phyloP scores from a whole-genome alignment of 1,139 yeast genomes.

The Pichia cactophila region DNA sequence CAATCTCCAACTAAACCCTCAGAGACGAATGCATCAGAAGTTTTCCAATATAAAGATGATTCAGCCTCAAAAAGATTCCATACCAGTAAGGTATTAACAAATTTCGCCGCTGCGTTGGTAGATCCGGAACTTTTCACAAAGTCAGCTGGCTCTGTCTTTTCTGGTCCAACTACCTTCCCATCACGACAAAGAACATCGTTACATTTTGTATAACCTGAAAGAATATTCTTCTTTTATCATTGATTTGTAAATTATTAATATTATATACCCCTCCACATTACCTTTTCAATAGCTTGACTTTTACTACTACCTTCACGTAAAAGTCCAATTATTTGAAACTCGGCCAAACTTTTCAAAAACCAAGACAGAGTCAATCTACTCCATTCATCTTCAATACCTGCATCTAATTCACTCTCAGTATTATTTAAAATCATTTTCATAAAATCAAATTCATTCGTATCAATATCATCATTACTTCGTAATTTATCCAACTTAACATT shows the following conservation, averaged over 20 bases:
- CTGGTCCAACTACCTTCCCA: constrained; percentile 1
- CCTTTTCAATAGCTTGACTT: constrained; percentile 48
- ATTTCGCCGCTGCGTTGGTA: constrained; percentile 3
- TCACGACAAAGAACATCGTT: constrained; percentile 22
- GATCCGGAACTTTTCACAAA: constrained; percentile 8
- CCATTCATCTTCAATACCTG: constrained; percentile 35
- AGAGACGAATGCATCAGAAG: constrained; percentile 1
- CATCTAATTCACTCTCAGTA: constrained; percentile 20
- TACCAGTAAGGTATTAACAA: neutral
- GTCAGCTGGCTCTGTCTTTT: constrained; percentile 7
- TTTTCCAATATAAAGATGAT: neutral
- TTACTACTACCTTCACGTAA: constrained; percentile 41
- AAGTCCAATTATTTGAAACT: constrained; percentile 47
- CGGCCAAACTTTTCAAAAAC: constrained; percentile 52
- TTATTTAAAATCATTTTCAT: constrained; percentile 7
- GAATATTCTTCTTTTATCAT: neutral
- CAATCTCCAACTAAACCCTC: constrained; percentile 2
- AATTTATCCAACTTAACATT: constrained; percentile 17
- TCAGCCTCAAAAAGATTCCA: neutral
- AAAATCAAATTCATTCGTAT: constrained; percentile 1
- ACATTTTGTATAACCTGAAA: constrained; percentile 16
- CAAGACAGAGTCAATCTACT: constrained; percentile 43
- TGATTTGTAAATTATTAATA: neutral
- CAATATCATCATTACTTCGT: constrained; percentile 4
- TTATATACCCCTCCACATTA: constrained; percentile 51